A percentile compares a stretch with the other conserved stretches of the same genome.
phyloP scores from a whole-genome alignment of 2,329 filamentous ascomycete species.

The Aspergillus neotritici region DNA sequence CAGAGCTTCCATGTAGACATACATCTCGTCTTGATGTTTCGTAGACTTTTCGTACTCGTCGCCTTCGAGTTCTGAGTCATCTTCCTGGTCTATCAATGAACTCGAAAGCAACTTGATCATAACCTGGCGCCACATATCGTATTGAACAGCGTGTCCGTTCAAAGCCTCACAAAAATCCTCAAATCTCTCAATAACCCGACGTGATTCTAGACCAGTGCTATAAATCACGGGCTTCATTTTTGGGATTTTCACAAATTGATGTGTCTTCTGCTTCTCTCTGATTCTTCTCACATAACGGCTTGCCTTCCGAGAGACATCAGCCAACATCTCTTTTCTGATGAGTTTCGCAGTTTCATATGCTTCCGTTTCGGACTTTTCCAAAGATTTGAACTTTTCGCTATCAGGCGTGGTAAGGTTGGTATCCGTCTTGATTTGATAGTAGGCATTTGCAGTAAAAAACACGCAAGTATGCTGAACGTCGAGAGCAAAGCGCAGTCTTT shows the following conservation, averaged over 20 bases:
- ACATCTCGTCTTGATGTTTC: conserved; percentile 79
- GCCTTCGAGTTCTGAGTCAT: conserved; percentile 68
- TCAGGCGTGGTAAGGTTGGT: conserved; percentile 57
- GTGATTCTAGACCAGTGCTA: conserved; percentile 66
- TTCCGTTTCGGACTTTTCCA: conserved; percentile 66
- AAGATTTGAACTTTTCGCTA: conserved; percentile 58
- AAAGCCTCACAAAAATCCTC: conserved; percentile 60
- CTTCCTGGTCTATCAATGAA: conserved; percentile 78
- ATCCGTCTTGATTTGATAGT: conserved; percentile 76
- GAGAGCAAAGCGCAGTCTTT: conserved; percentile 64
- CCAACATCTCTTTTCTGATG: conserved; percentile 72
- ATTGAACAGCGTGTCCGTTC: conserved; percentile 64
- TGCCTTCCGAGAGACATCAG: conserved; percentile 53
- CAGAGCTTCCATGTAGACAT: conserved; percentile 76
- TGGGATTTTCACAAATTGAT: conserved; percentile 59
- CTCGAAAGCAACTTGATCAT: conserved; percentile 66
- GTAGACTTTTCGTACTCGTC: conserved; percentile 87
- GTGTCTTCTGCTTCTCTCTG: conserved; percentile 46
- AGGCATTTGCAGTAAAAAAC: conserved; percentile 80
- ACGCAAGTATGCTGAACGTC: conserved; percentile 75
- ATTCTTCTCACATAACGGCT: conserved; percentile 60
- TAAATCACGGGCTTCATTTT: conserved; percentile 51
- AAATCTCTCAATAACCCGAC: conserved; percentile 59
- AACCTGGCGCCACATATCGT: conserved; percentile 69
- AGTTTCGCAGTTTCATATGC: conserved; percentile 73